Base-by-base conservation (phyloP, 208 protist species). In the Trypanosoma theileri region DNA sequence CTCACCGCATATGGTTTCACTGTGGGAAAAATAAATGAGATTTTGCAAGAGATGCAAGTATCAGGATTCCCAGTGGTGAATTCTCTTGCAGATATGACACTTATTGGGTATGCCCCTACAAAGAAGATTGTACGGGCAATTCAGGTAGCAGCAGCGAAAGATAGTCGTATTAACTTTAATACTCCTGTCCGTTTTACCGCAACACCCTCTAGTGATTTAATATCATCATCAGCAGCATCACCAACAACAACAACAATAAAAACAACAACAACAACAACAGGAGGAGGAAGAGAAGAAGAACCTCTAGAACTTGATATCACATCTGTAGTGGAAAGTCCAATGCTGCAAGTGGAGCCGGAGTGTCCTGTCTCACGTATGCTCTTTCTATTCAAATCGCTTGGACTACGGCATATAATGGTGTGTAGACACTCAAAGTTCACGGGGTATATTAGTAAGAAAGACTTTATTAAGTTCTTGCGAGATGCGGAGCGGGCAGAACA, bases 381-480 rank as follows among this genome's bases (percentile, higher is more conserved):
- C 10, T 88, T 86, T 51, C 66, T 93, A 17, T 93, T 93, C 70
- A 82, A 93, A 73, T 88, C 84, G 3, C 74, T 93, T 17, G 87
- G 87, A 50, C 73, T 77, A 14, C 84, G 84, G 22, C 82, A 88
- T 63, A 85, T 90, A 31, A 66, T 90, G n/a, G 83, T 91, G 24
- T 82, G 79, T 55, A 79, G 81, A 54, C 80, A 82, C 57, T 73
- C 87, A 13, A 79, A 79, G 65, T 87, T 93, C 44, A 76, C 81
- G 52, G 87, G 87, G 11, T 85, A 89, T 48, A 69, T 93, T 22
- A 91, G 84, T 58, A 88, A 89, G 48, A 93, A 93, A 64, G 87
- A 93, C 35, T 72, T 93, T n/a, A 79, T 93, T n/a, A 65, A 82
- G 45, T 93, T 91, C 67, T 84, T 91, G 75, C 80, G 82, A 17